Evolutionary conservation across 1,284 basidiomycete species (phyloP).

Genomic region (Puccinia coronata): DNA sequence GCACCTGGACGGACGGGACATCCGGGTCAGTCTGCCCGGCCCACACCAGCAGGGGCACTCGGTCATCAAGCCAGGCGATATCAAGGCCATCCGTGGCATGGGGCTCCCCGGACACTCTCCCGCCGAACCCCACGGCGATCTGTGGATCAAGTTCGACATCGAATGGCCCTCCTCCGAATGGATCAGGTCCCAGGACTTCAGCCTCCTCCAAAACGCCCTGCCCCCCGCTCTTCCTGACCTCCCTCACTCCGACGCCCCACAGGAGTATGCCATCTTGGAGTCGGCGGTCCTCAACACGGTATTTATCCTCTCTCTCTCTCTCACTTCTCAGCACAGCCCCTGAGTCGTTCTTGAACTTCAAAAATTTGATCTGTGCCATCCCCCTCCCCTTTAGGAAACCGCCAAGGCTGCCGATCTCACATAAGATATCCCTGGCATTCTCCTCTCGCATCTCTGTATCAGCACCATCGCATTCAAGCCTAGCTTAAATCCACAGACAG

Average conservation of each 20-base stretch:
- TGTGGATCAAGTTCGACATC: conserved; percentile 76
- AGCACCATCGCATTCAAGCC: neutral
- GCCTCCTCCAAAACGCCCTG: neutral
- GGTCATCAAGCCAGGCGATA: conserved; percentile 72
- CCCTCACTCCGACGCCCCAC: neutral
- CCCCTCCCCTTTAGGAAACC: neutral
- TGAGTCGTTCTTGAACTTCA: neutral
- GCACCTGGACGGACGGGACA: conserved; percentile 84
- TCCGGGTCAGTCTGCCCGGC: conserved; percentile 69
- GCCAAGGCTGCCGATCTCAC: neutral
- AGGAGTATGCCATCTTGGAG: conserved; percentile 26
- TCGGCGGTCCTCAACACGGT: neutral
- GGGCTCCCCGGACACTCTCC: conserved; percentile 73
- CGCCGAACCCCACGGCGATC: conserved; percentile 71
- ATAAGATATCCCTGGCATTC: neutral
- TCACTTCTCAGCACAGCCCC: neutral
- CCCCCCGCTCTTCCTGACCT: conserved; percentile 14
- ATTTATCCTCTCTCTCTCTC: neutral
- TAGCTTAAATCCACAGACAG: neutral
- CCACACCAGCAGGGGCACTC: conserved; percentile 64
- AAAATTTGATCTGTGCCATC: no score
- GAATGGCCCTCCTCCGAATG: conserved; percentile 79
- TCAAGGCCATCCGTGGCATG: conserved; percentile 74
- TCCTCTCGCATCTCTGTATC: neutral
- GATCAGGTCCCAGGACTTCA: conserved; percentile 60